phyloP scores from a whole-genome alignment of 805 yeast species.

The Saccharomycopsis sp. region DNA sequence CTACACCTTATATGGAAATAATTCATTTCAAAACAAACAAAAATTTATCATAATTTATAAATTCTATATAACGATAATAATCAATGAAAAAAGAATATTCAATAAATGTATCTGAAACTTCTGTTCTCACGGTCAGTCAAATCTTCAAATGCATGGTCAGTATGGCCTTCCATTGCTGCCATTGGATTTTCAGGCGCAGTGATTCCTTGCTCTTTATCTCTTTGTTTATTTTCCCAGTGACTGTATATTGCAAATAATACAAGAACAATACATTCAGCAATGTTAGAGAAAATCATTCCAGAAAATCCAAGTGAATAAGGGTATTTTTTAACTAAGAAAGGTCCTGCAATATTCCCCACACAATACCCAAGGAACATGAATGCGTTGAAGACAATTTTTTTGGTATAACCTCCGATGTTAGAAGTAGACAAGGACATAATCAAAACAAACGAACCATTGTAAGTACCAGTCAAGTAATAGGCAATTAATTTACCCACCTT shows the following conservation, averaged over 20 bases:
- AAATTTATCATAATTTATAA: too few relatives aligned
- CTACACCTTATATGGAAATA: too few relatives aligned
- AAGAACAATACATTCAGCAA: background rate
- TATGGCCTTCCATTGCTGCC: background rate
- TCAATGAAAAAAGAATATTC: background rate
- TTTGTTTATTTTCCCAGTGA: slow-evolving; percentile 41
- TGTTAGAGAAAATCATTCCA: slow-evolving; percentile 28
- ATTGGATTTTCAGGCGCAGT: too few relatives aligned
- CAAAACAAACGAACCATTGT: slow-evolving; percentile 33
- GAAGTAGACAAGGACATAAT: slow-evolving; percentile 34
- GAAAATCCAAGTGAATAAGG: slow-evolving; percentile 34
- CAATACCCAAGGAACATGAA: slow-evolving; percentile 42
- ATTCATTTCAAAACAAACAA: too few relatives aligned
- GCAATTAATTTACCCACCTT: slow-evolving; percentile 22
- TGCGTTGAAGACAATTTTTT: slow-evolving; percentile 43
- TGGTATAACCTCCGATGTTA: slow-evolving; percentile 50
- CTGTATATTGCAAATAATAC: slow-evolving; percentile 22
- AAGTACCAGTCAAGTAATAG: slow-evolving; percentile 25
- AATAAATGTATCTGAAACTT: slow-evolving; percentile 30
- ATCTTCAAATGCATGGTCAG: slow-evolving; percentile 24
- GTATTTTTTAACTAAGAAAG: slow-evolving; percentile 43
- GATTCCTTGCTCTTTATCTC: slow-evolving; percentile 33
- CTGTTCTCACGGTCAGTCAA: slow-evolving; percentile 36
- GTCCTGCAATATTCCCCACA: slow-evolving; percentile 49
- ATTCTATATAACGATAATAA: too few relatives aligned